Base-by-base conservation (phyloP, 352 stramenopile genomes). In the Pythium vanterpoolii region DNA sequence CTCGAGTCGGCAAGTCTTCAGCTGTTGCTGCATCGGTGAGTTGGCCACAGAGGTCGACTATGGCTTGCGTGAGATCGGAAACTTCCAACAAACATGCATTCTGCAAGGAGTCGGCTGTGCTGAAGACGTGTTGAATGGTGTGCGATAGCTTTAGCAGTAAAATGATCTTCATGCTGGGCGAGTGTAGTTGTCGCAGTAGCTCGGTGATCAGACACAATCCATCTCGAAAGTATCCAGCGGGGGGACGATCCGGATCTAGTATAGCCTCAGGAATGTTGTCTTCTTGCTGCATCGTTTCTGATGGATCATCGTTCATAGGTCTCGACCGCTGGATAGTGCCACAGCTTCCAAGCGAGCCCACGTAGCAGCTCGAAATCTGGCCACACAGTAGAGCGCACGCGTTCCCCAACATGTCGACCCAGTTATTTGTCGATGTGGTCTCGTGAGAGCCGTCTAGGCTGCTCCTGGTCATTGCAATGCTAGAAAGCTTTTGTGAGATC, bases 371-470 rank as follows among this genome's bases (percentile, higher is more conserved):
- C 0, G 62, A 66, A 1, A 86, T 48, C 48, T 76, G 83, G 18
- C 77, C 77, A 33, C 66, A 86, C 14, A 88, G 68, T 30, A 76
- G 38, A 7, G 71, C 76, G 21, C 69, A 85, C 5, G 52, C 67
- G 31, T 75, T 69, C 58, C 74, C 65, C 16, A 90, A 61, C 51
- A 88, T 68, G 7, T 72, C 34, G 5, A 88, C 72, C 80, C 76
- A 88, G 11, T 69, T 71, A 45, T 27, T 6, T 13, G 36, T 36
- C 16, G 19, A 6, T 28, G 11, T 49, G 4, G 43, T 33, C 4
- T n/a, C n/a, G n/a, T n/a, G n/a, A n/a, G n/a, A n/a, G n/a, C n/a
- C n/a, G n/a, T n/a, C n/a, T n/a, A n/a, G 43, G 2, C 21, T 9
- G 21, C 9, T n/a, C 3, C 24, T 1, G 2, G 6, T n/a, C n/a